Percentiles rank a stretch among this genome's conserved stretches.
These are phyloP conservation scores for Fusarium poae DNA, from an alignment of 2,329 filamentous ascomycete species.

Conservation along the genomic window DNA sequence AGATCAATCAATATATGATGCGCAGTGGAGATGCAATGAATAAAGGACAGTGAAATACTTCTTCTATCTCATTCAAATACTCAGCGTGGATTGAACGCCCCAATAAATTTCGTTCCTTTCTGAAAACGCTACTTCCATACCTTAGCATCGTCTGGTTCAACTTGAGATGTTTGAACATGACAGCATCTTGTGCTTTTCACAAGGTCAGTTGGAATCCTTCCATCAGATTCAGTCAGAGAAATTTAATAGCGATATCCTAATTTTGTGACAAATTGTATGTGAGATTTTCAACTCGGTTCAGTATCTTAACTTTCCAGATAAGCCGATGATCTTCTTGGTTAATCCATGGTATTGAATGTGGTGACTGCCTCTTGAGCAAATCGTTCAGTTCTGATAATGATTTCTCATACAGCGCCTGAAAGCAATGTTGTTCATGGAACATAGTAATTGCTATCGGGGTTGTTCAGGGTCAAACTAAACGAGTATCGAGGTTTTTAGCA, in stretches of 20 bases:
- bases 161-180: neutral
- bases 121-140: neutral
- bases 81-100: accelerated
- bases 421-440: neutral
- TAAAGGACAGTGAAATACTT: neutral
- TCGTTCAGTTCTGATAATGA: no score
- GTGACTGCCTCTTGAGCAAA: no score
- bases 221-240: neutral
- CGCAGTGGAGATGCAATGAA: accelerated
- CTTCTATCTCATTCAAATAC: no score
- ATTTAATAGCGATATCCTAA: accelerated
- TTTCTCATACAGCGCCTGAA: no score
- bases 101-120: accelerated
- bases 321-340: no score
- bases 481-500: neutral
- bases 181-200: neutral
- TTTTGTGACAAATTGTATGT: accelerated
- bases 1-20: neutral
- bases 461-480: neutral
- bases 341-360: no score
- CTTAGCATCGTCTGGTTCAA: no score
- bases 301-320: no score
- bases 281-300: neutral
- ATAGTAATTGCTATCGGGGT: neutral
- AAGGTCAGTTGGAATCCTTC: neutral